Conservation (phyloP, 2,329 filamentous ascomycete genomes). For the Botrytis sinoallii region DNA sequence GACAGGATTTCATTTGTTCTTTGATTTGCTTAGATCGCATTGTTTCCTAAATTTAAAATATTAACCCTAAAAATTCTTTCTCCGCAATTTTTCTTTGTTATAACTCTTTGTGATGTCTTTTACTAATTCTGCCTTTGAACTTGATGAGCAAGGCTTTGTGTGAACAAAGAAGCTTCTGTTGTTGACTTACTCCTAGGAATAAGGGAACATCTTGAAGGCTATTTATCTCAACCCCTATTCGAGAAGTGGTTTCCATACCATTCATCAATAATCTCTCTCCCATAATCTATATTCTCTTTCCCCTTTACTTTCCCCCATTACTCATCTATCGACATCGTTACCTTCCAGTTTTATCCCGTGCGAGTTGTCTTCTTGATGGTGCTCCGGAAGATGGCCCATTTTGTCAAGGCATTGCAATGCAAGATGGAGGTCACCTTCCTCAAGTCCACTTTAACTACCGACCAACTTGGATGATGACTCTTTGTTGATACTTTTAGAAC, state of each 20-base stretch:
- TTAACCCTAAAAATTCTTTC: background rate
- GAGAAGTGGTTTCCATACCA: background rate
- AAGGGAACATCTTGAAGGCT: background rate
- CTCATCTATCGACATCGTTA: background rate
- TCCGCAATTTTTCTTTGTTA: background rate
- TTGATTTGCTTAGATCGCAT: no score
- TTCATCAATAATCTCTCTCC: background rate
- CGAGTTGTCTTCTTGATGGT: background rate
- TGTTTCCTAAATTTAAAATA: background rate
- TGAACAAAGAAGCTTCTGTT: background rate
- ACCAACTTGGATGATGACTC: background rate
- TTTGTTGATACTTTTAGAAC: background rate
- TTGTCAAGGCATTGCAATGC: background rate
- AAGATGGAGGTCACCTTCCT: background rate
- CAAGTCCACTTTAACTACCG: background rate
- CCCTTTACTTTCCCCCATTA: background rate
- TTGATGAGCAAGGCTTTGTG: background rate
- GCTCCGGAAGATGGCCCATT: fast-evolving
- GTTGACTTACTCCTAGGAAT: background rate
- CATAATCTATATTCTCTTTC: background rate
- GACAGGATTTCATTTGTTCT: background rate
- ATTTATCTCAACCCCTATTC: background rate
- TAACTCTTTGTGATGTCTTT: background rate
- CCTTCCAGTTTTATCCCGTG: background rate
- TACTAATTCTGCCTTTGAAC: background rate